Evolutionary conservation across 257 asterid genomes (phyloP).

Genomic region (Salvia rosmarinus): DNA sequence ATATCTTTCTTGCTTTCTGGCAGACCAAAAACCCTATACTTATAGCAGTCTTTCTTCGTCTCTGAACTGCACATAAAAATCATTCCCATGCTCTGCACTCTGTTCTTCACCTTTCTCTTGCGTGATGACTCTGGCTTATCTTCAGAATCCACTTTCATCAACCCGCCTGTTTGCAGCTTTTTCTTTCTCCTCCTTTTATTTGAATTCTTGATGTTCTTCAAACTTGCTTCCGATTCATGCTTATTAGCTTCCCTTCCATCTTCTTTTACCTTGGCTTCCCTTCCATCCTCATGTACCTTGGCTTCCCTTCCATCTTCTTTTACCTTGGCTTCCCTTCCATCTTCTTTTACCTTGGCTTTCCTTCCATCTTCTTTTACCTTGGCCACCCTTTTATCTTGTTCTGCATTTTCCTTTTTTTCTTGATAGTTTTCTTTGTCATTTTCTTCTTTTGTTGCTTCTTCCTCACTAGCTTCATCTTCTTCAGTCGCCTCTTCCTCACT

Average conservation of each 20-base stretch:
- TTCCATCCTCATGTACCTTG: conserved; percentile 30
- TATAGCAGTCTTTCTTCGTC: conserved; percentile 83
- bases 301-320: no score
- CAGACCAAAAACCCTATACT: conserved; percentile 78
- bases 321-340: no score
- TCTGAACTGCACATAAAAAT: conserved; percentile 88
- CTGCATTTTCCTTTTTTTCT: conserved; percentile 29
- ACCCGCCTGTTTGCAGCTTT: conserved; percentile 29
- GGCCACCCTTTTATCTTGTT: conserved; percentile 26
- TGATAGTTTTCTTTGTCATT: conserved; percentile 30
- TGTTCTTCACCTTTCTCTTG: conserved; percentile 51
- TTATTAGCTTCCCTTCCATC: conserved; percentile 34
- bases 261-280: conserved; percentile 34
- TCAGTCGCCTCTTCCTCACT: conserved; percentile 32
- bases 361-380: conserved; percentile 34
- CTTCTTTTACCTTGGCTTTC: no score
- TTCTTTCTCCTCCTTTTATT: conserved; percentile 35
- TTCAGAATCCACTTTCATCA: conserved; percentile 44
- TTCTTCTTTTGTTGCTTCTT: conserved; percentile 19
- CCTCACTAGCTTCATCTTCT: conserved; percentile 35
- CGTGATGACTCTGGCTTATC: conserved; percentile 53
- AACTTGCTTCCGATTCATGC: conserved; percentile 42
- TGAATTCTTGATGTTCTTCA: conserved; percentile 42
- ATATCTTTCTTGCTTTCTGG: conserved; percentile 79
- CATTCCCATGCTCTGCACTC: conserved; percentile 85